Evolutionary conservation across 2,329 filamentous ascomycete genomes (phyloP), one percentile per base, ranked within the genome.

Genomic region (Paecilomyces niveus): DNA sequence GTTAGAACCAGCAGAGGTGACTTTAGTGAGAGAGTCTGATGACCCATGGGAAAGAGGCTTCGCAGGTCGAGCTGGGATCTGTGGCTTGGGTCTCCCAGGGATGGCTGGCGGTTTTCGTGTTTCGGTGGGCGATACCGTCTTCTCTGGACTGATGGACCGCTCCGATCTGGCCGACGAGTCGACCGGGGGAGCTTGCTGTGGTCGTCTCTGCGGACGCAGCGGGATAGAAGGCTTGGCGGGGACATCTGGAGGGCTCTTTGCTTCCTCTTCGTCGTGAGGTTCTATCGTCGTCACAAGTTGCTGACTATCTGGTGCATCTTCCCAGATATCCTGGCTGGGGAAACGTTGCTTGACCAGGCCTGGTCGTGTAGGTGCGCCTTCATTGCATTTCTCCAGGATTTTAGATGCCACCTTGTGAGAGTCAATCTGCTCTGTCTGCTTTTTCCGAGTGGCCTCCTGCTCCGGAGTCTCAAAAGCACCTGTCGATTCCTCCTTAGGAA

Each of bases 241-340:
- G 54, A 69, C 65, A 60, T 68, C 69, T 54, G 70, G 31, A 49
- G 64, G 71, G 57, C 68, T 76, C 63, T 74, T 77, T 54, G 76
- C 74, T 61, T 82, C 80, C 22, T 78, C 77, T 2, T 82, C 79
- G 5, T 45, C n/a, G 39, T 29, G 83, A 29, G 83, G 24, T 72
- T 70, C 65, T 60, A 80, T 50, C 74, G 88, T 92, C 0, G 92
- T 89, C 67, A 92, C 86, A 21, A 95, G 82, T 62, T 89, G 83
- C 58, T 89, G 83, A 67, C 90, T 93, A 66, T 96, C 91, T 1
- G 93, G 93, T 0, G 85, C 87, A 72, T 97, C 93, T 76, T 97
- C 93, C 93, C 93, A 97, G 50, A 97, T 86, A 74, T 97, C 93
- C 57, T 86, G 86, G 71, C 92, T 96, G 0, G 93, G 93, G 72